These are phyloP conservation scores for Candida sanyiensis DNA, from an alignment of 805 yeast species.

Conservation along the genomic window DNA sequence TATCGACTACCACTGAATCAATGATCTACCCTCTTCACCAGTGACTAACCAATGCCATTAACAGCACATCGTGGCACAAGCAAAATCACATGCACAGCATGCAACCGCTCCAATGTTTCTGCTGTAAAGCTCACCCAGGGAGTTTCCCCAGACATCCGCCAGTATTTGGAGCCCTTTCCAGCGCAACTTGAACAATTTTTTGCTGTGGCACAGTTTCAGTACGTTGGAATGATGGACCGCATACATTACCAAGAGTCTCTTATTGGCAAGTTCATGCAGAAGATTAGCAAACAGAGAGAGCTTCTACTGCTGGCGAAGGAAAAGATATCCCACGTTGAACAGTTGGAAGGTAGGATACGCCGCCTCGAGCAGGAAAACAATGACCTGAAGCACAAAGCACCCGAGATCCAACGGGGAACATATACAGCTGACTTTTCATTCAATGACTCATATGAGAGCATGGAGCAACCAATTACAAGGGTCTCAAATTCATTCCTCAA, in stretches of 20 bases:
- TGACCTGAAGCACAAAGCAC: conserved; percentile 1
- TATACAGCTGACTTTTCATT: conserved; percentile 22
- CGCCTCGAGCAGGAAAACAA: conserved; percentile 12
- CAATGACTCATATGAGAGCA: conserved; percentile 16
- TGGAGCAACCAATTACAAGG: conserved; percentile 1
- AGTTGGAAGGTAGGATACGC: conserved; percentile 12
- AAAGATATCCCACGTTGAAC: conserved; percentile 16
- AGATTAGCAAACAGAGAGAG: conserved; percentile 21
- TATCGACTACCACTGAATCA: conserved; percentile 2
- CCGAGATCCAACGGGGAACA: background rate
- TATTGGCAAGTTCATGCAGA: conserved; percentile 15
- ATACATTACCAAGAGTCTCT: conserved; percentile 14
- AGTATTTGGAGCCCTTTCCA: conserved; percentile 22
- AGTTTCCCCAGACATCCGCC: conserved; percentile 19
- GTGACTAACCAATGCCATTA: background rate
- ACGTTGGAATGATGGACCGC: conserved; percentile 18
- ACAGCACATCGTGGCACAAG: conserved; percentile 5
- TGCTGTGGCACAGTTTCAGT: conserved; percentile 23
- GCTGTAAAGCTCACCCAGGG: conserved; percentile 15
- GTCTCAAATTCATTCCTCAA: conserved; percentile 18
- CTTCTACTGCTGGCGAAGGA: conserved; percentile 21
- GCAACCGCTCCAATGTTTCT: conserved; percentile 17
- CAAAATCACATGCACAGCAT: conserved; percentile 15
- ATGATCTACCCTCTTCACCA: background rate
- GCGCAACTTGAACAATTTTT: conserved; percentile 22